These are phyloP conservation scores for Setaria viridis DNA, from an alignment of 202 grass and related monocot species.

Conservation along the genomic window DNA sequence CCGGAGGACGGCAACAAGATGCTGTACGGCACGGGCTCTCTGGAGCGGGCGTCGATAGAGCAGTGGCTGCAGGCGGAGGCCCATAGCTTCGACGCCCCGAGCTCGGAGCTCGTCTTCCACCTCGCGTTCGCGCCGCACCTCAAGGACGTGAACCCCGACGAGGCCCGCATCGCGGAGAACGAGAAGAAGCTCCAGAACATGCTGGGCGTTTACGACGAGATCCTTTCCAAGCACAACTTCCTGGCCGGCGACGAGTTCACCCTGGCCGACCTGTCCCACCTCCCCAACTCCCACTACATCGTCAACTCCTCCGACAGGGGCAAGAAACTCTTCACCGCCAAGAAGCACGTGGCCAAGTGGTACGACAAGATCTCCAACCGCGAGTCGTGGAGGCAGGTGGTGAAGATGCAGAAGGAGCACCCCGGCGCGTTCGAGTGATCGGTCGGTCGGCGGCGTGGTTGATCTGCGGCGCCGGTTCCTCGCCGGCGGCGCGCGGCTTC, in stretches of 20 bases:
- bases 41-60: conserved; percentile 84
- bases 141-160: conserved; percentile 44
- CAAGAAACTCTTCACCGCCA: conserved; percentile 65
- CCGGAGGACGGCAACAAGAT: conserved; percentile 59
- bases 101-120: conserved; percentile 81
- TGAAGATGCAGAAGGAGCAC: conserved; percentile 82
- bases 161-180: conserved; percentile 52
- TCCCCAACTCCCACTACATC: conserved; percentile 82
- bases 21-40: conserved; percentile 66
- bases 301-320: conserved; percentile 45
- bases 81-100: conserved; percentile 71
- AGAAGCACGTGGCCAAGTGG: conserved; percentile 79
- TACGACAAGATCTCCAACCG: conserved; percentile 62
- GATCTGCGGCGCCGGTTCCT: neutral
- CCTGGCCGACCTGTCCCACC: conserved; percentile 85
- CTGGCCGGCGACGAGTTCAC: conserved; percentile 87
- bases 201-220: conserved; percentile 71
- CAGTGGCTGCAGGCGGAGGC: conserved; percentile 85
- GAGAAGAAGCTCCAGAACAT: conserved; percentile 62
- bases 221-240: conserved; percentile 57
- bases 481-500: neutral
- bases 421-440: conserved; percentile 67
- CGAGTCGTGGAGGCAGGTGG: conserved; percentile 66
- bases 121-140: conserved; percentile 73
- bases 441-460: neutral